Evolutionary conservation across 1,139 yeast species (phyloP).

Genomic region (Zygosaccharomyces sapae): DNA sequence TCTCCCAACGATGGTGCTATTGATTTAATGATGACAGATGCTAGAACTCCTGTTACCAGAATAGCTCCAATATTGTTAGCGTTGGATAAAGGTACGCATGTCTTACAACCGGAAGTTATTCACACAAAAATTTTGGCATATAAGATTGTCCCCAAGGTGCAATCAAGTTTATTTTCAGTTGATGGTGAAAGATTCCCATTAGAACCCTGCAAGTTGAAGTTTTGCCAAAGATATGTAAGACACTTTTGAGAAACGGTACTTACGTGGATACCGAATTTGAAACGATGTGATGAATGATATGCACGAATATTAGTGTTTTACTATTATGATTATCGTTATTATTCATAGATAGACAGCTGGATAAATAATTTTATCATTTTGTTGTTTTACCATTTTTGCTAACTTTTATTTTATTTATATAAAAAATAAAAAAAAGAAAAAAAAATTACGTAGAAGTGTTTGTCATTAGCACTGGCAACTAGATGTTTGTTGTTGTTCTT

Average conservation of each 20-base stretch:
- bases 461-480: slow-evolving; percentile 31
- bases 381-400: background rate
- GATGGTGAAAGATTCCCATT: slow-evolving; percentile 89
- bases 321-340: background rate
- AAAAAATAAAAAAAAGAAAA: no score
- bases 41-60: slow-evolving; percentile 53
- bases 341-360: background rate
- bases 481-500: slow-evolving; percentile 27
- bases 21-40: slow-evolving; percentile 72
- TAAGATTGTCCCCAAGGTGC: slow-evolving; percentile 61
- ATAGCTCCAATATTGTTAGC: slow-evolving; percentile 56
- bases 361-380: background rate
- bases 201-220: slow-evolving; percentile 81
- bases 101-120: slow-evolving; percentile 55
- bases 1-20: slow-evolving; percentile 82
- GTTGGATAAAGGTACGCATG: slow-evolving; percentile 74
- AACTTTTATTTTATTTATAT: no score
- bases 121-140: slow-evolving; percentile 81
- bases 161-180: slow-evolving; percentile 61
- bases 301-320: slow-evolving; percentile 1
- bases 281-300: slow-evolving; percentile 22
- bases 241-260: slow-evolving; percentile 39
- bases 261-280: slow-evolving; percentile 38
- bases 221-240: slow-evolving; percentile 46
- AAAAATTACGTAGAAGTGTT: background rate